phyloP scores from a whole-genome alignment of 345 rosid genomes.

The Kernera saxatilis region DNA sequence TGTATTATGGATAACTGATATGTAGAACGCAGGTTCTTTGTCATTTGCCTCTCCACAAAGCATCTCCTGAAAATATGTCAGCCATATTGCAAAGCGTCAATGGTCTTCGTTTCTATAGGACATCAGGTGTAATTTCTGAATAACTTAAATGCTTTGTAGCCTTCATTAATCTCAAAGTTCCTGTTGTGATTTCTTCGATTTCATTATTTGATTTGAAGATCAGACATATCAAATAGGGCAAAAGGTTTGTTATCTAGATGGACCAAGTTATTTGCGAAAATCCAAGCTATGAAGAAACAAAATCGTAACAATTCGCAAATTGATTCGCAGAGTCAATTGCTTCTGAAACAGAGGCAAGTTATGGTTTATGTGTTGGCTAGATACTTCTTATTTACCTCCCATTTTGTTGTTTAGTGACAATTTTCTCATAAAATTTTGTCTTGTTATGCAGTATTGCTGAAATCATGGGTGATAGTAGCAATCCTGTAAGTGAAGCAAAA shows the following conservation, averaged over 20 bases:
- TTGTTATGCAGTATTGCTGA: slow-evolving; percentile 65
- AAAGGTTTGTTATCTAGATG: slow-evolving; percentile 77
- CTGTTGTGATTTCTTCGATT: slow-evolving; percentile 42
- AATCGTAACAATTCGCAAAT: slow-evolving; percentile 52
- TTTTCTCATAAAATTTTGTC: slow-evolving; percentile 25
- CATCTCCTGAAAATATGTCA: slow-evolving; percentile 87
- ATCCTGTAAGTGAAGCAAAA: slow-evolving; percentile 45
- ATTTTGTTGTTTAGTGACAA: slow-evolving; percentile 3
- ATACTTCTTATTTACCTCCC: slow-evolving; percentile 1
- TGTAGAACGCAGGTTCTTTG: slow-evolving; percentile 61
- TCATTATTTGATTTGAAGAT: slow-evolving; percentile 96
- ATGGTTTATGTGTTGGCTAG: slow-evolving; percentile 1
- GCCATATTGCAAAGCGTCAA: slow-evolving; percentile 88
- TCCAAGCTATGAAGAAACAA: slow-evolving; percentile 62
- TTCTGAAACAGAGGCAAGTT: slow-evolving; percentile 77
- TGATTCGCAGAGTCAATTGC: slow-evolving; percentile 62
- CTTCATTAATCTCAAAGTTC: slow-evolving; percentile 6
- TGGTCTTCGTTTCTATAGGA: slow-evolving; percentile 66
- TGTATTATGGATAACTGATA: slow-evolving; percentile 10
- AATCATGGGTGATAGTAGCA: slow-evolving; percentile 64
- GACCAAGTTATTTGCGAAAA: slow-evolving; percentile 81
- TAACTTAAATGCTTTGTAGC: neutral
- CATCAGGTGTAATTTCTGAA: slow-evolving; percentile 67
- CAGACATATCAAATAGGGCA: slow-evolving; percentile 99
- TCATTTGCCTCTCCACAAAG: slow-evolving; percentile 85